Evolutionary conservation across 768 basidiomycete genomes (phyloP), one percentile per base, ranked within the genome.

Genomic region (Glaciozyma martinii): DNA sequence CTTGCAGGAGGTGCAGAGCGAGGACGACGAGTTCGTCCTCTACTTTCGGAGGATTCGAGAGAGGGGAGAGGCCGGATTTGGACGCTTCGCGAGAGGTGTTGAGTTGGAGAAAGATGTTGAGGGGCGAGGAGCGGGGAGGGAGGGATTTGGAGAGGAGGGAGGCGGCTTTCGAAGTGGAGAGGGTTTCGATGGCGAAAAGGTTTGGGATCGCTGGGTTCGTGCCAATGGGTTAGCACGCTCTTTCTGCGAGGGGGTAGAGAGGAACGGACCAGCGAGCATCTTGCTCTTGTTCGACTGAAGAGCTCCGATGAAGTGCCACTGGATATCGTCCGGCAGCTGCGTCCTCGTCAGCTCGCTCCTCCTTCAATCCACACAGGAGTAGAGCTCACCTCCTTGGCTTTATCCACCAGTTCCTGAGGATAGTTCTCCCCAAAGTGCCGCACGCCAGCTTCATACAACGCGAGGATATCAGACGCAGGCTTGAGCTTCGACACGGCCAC

Each of bases 351-450:
- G 60, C 27, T 29, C 53, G 8, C n/a, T 54, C 29, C 3, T 15
- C 29, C 1, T 19, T 30, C 29, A 7, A 6, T 15, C 27, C 9
- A 7, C 2, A 4, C 9, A n/a, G 21, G 3, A 46, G 10, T 18
- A 12, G 33, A 54, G 49, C 49, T 18, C 75, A 88, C 88, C 73
- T 81, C 79, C 63, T 78, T 79, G 0, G 91, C 89, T 75, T 95
- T 95, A 40, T 90, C 90, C 46, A 85, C 86, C 66, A 98, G 77
- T 73, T 98, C 93, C 71, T 93, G 87, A 16, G 91, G 90, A 74
- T 97, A 98, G 76, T 99, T 99, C 79, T 99, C 95, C 10, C 95
- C 95, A 74, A 98, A 99, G 76, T 94, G 90, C 3, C 85, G 79
- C 68, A 95, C 89, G 0, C 88, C 90, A 19, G 81, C 62, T 57